A percentile compares a stretch with the other conserved stretches of the same genome.
These are phyloP conservation scores for Datura wrightii DNA, from an alignment of 257 asterid genomes.

Conservation along the genomic window DNA sequence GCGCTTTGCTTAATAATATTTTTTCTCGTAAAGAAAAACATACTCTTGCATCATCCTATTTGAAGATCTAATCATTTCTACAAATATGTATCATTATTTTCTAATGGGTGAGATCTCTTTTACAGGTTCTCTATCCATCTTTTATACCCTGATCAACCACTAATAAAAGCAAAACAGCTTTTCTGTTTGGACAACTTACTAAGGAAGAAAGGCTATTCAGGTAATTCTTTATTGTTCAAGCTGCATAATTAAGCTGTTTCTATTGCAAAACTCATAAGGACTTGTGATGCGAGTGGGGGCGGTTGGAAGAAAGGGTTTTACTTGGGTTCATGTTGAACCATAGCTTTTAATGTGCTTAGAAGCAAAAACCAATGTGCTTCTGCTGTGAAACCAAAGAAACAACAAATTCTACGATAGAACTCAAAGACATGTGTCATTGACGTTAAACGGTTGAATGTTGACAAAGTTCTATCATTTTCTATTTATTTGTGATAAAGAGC, in stretches of 20 bases:
- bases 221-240: conserved; percentile 44
- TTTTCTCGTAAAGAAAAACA: background rate
- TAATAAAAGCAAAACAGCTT: conserved; percentile 86
- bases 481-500: background rate
- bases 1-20: background rate
- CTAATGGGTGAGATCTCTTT: conserved; percentile 43
- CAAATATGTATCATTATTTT: conserved; percentile 20
- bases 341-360: background rate
- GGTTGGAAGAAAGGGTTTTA: background rate
- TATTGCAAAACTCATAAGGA: background rate
- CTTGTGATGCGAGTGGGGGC: background rate
- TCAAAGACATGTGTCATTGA: conserved; percentile 1
- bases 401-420: conserved; percentile 5
- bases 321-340: conserved; percentile 11
- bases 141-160: conserved; percentile 81
- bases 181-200: conserved; percentile 84
- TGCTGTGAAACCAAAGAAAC: conserved; percentile 22
- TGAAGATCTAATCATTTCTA: conserved; percentile 16
- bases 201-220: conserved; percentile 80
- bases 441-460: background rate
- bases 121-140: conserved; percentile 66
- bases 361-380: background rate
- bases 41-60: conserved; percentile 10
- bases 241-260: conserved; percentile 22
- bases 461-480: conserved; percentile 18